phyloP scores from a whole-genome alignment of 1,284 basidiomycete species.

The Leccinum holopus region DNA sequence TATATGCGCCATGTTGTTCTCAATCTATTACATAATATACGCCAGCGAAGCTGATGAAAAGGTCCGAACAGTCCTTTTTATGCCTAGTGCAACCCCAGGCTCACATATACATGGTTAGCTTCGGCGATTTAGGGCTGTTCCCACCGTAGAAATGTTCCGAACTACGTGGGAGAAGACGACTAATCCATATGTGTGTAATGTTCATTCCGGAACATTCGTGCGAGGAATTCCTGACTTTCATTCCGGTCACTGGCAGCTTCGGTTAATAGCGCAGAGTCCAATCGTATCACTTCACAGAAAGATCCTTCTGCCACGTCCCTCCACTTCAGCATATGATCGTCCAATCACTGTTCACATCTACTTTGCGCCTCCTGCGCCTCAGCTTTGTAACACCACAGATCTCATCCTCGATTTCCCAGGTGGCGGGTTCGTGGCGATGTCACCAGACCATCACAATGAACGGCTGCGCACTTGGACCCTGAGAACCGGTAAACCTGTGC shows the following conservation, averaged over 20 bases:
- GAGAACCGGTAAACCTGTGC: slow-evolving; percentile 75
- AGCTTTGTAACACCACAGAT: slow-evolving; percentile 71
- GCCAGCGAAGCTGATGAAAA: slow-evolving; percentile 94
- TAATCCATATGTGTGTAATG: slow-evolving; percentile 86
- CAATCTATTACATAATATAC: slow-evolving; percentile 91
- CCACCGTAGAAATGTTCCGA: slow-evolving; percentile 94
- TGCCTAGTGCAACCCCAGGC: not conserved
- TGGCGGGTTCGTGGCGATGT: slow-evolving; percentile 96
- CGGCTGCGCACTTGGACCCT: slow-evolving; percentile 86
- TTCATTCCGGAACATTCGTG: slow-evolving; percentile 22
- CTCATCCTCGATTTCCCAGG: slow-evolving; percentile 92
- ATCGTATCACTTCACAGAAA: slow-evolving; percentile 70
- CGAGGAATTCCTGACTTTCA: slow-evolving; percentile 15
- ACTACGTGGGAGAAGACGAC: slow-evolving; percentile 95
- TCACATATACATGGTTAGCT: slow-evolving; percentile 53
- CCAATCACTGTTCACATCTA: slow-evolving; percentile 87
- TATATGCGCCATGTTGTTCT: slow-evolving; percentile 81
- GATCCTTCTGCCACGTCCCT: slow-evolving; percentile 80
- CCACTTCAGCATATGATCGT: slow-evolving; percentile 70
- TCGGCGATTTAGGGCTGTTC: slow-evolving; percentile 85
- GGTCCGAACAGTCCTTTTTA: slow-evolving; percentile 42
- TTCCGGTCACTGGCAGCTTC: slow-evolving; percentile 50
- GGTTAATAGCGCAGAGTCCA: slow-evolving; percentile 59
- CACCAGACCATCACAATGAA: slow-evolving; percentile 93
- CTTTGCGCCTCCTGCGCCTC: slow-evolving; percentile 70